Conservation (phyloP, 2,329 filamentous ascomycete genomes). For the Periconia digitata region DNA sequence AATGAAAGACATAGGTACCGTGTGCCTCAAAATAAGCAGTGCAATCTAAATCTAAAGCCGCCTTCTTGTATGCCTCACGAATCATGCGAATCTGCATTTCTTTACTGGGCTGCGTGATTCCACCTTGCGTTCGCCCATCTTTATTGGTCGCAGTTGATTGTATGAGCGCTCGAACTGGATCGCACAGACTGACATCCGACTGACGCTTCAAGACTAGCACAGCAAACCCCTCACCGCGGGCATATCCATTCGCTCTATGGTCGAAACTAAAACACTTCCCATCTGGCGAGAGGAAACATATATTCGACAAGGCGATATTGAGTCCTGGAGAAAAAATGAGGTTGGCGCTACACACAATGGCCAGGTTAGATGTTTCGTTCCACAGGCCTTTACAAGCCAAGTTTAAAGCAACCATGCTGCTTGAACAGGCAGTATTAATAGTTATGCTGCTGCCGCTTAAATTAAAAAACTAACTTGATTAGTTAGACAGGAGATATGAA, state of each 20-base stretch:
- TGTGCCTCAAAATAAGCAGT: slow-evolving; percentile 28
- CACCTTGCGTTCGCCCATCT: slow-evolving; percentile 19
- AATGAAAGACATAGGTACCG: slow-evolving; percentile 3
- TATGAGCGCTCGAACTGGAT: slow-evolving; percentile 31
- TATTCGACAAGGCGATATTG: slow-evolving; percentile 12
- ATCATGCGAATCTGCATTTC: slow-evolving; percentile 45
- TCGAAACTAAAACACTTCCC: slow-evolving; percentile 46
- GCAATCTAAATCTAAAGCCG: slow-evolving; percentile 32
- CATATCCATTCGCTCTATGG: slow-evolving; percentile 63
- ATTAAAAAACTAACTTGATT: slow-evolving; percentile 29
- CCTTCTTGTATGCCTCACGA: slow-evolving; percentile 37
- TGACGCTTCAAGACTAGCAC: slow-evolving; percentile 30
- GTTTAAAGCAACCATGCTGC: slow-evolving; percentile 23
- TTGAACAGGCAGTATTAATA: slow-evolving; percentile 33
- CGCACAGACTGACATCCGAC: slow-evolving; percentile 18
- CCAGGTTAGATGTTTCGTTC: slow-evolving; percentile 9
- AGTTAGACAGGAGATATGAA: slow-evolving; percentile 12
- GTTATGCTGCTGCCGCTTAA: slow-evolving; percentile 26
- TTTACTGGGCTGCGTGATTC: slow-evolving; percentile 38
- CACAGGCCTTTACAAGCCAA: slow-evolving; percentile 19
- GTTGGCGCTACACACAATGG: slow-evolving; percentile 16
- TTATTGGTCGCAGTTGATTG: slow-evolving; percentile 26
- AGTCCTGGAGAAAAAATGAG: slow-evolving; percentile 16
- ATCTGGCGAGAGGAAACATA: slow-evolving; percentile 32
- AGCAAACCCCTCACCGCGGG: slow-evolving; percentile 60